Evolutionary conservation across 768 basidiomycete species (phyloP).

Genomic region (Russula lepida): DNA sequence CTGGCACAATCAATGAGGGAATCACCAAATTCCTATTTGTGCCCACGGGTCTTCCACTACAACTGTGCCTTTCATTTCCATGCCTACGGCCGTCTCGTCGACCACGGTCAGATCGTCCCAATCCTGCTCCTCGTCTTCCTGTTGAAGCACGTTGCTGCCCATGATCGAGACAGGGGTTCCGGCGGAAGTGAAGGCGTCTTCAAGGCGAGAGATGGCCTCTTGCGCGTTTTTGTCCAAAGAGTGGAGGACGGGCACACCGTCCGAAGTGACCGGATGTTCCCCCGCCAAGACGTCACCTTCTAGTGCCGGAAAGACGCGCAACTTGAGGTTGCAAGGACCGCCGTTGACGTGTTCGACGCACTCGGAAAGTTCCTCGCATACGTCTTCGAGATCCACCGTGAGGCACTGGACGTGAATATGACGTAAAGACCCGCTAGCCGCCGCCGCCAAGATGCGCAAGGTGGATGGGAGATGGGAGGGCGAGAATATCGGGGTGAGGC

Average conservation of each 20-base stretch:
- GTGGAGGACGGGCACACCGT: not conserved
- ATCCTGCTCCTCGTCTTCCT: conserved; percentile 13
- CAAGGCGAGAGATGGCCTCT: conserved; percentile 16
- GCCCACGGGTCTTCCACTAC: conserved; percentile 5
- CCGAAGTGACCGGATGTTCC: conserved; percentile 12
- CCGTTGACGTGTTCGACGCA: conserved; percentile 19
- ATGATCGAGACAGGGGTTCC: conserved; percentile 14
- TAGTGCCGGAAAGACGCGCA: conserved; percentile 17
- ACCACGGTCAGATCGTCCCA: conserved; percentile 19
- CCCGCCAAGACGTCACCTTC: conserved; percentile 9
- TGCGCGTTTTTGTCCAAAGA: conserved; percentile 10
- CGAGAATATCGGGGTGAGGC: conserved; percentile 18
- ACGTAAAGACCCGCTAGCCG: conserved; percentile 3
- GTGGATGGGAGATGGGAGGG: conserved; percentile 14
- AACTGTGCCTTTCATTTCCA: conserved; percentile 2
- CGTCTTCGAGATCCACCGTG: conserved; percentile 19
- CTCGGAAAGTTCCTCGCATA: conserved; percentile 17
- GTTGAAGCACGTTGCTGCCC: conserved; percentile 1
- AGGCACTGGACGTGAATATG: conserved; percentile 19
- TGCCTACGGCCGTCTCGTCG: conserved; percentile 6
- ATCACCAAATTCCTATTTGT: conserved; percentile 13
- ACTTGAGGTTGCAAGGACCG: conserved; percentile 14
- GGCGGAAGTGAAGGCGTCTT: conserved; percentile 14
- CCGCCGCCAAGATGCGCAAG: conserved; percentile 5
- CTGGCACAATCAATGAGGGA: not conserved